Evolutionary conservation across 495 filamentous ascomycete species (phyloP), one percentile per base, ranked within the genome.

Genomic region (Trichoderma orchidacearum): DNA sequence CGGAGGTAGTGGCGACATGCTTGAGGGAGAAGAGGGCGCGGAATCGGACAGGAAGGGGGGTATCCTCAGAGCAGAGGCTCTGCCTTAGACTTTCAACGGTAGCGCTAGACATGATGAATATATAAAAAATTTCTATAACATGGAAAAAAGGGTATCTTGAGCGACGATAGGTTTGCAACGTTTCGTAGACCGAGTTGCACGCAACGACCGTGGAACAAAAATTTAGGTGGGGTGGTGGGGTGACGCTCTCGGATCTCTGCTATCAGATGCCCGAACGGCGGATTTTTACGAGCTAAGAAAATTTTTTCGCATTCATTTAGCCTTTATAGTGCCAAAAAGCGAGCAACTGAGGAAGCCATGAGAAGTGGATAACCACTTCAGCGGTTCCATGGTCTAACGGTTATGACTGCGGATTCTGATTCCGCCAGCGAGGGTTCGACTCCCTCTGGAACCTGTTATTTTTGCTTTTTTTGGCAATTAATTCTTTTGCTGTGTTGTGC

Each of bases 1-100:
- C 85, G 29, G 86, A 75, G 48, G 76, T 68, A 30, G 79, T 82
- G 9, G 94, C 93, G 41, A 96, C 74, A 69, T 96, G 84, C 72
- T 97, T 97, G 55, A 99, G 83, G 12, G 93, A 96, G 76, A 99
- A 99, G 61, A 97, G 86, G 27, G 93, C 94, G 64, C 93, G 91
- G 73, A 97, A 99, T 56, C 92, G 89, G 58, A 85, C 78, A 50
- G 90, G 85, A 58, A 98, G 87, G 25, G 92, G 84, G 57, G 85
- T 82, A 30, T 76, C 69, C 71, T 97, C 91, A 56, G 85, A 82
- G 61, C 76, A 81, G 54, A 98, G 84, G 61, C 85, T 83, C 61
- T 84, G 76, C 63, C 90, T 87, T 48, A 96, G 83, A 51, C 76
- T 66, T 48, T 73, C 60, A 63, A 91, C 28, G 23, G 36, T 29